These are phyloP conservation scores for Candida takata DNA, from an alignment of 805 yeast genomes.

Conservation along the genomic window DNA sequence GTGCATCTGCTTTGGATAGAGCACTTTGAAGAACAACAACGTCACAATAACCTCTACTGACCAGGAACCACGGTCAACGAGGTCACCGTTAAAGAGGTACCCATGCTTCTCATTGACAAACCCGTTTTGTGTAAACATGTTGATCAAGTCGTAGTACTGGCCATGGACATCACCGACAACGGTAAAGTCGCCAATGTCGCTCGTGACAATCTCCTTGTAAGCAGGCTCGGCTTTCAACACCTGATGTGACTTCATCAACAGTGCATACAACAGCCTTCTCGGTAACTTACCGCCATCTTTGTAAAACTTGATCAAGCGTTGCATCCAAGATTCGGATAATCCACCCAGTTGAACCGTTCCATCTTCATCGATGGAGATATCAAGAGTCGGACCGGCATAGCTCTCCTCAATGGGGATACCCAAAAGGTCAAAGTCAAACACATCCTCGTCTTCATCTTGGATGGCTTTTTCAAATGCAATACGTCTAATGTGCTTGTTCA, in stretches of 20 bases:
- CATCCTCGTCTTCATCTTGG: conserved; percentile 64
- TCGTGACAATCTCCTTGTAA: conserved; percentile 57
- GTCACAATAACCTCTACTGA: conserved; percentile 91
- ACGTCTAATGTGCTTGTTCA: conserved; percentile 58
- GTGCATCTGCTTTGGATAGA: conserved; percentile 63
- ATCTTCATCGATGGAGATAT: conserved; percentile 27
- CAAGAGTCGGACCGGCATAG: conserved; percentile 54
- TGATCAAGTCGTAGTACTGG: conserved; percentile 84
- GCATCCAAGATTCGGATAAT: conserved; percentile 50
- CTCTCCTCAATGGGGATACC: conserved; percentile 37
- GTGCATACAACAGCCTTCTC: conserved; percentile 76
- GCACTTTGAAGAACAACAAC: conserved; percentile 67
- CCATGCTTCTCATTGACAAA: conserved; percentile 56
- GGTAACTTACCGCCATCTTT: conserved; percentile 68
- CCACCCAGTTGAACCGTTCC: conserved; percentile 20
- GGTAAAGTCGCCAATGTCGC: conserved; percentile 39
- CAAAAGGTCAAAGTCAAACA: conserved; percentile 16
- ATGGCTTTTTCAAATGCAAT: conserved; percentile 85
- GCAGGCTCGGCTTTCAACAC: conserved; percentile 62
- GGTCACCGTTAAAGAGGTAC: conserved; percentile 92
- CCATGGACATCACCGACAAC: conserved; percentile 99
- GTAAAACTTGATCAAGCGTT: conserved; percentile 62
- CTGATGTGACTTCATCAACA: conserved; percentile 63
- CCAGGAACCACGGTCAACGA: conserved; percentile 98
- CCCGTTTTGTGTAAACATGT: conserved; percentile 72